These are phyloP conservation scores for Stachybotrys chlorohalonatus DNA, from an alignment of 2,329 filamentous ascomycete genomes.

Conservation along the genomic window DNA sequence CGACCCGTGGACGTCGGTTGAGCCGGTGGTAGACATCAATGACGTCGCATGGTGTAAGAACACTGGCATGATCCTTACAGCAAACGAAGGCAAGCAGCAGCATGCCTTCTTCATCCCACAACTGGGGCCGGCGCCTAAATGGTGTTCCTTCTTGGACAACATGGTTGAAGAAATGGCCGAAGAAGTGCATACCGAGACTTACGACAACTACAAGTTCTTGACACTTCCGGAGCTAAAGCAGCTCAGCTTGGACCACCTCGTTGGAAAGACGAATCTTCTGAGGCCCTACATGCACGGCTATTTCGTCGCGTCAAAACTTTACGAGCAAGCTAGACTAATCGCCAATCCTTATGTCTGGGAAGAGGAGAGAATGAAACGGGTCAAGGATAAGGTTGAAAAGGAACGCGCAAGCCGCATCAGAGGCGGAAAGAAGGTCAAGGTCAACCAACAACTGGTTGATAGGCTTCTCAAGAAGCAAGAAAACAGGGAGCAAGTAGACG, in stretches of 20 bases:
- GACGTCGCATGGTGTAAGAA: conserved; percentile 88
- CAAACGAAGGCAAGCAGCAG: conserved; percentile 92
- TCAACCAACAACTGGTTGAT: conserved; percentile 77
- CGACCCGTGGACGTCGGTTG: conserved; percentile 88
- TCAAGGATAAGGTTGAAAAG: conserved; percentile 94
- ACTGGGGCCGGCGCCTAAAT: conserved; percentile 83
- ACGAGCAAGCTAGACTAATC: conserved; percentile 89
- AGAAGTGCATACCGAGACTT: conserved; percentile 66
- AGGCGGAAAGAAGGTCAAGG: conserved; percentile 94
- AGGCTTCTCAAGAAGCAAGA: conserved; percentile 60
- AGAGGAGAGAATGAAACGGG: conserved; percentile 80
- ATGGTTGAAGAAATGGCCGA: conserved; percentile 99
- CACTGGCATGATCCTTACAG: conserved; percentile 90
- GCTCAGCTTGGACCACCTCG: conserved; percentile 77
- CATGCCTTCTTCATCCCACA: conserved; percentile 94
- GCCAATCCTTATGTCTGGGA: conserved; percentile 91
- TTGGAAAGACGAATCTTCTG: conserved; percentile 82
- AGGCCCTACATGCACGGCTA: conserved; percentile 99
- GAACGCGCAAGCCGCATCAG: conserved; percentile 92
- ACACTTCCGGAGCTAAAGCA: conserved; percentile 77
- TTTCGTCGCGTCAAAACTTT: conserved; percentile 90
- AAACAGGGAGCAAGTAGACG: conserved; percentile 47
- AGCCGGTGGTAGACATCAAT: conserved; percentile 91
- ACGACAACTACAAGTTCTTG: conserved; percentile 99
- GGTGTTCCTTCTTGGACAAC: conserved; percentile 96